Evolutionary conservation across 179 eudicot genomes (phyloP), one percentile per base, ranked within the genome.

Genomic region (Actinidia chinensis): DNA sequence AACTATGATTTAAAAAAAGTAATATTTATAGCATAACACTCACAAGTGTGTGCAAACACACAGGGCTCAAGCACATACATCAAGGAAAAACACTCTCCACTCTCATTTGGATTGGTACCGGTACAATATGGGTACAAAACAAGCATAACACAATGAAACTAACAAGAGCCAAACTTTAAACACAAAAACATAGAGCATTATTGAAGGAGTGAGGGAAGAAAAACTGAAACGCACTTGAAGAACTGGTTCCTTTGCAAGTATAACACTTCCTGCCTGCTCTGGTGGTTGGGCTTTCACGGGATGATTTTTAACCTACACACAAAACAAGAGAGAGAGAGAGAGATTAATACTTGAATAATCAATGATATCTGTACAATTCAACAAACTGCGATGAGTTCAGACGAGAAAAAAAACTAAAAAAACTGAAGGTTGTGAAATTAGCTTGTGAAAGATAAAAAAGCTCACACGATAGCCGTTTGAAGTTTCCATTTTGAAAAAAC

Each of bases 201-300:
- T 2, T 14, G 43, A 9, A 15, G 46, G 20, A 18, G 15, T 14
- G 22, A 3, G 42, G 7, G 10, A 42, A 18, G 4, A 71, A 8
- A 33, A 68, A 51, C 6, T 50, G 55, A 55, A 75, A 68, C 75
- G 61, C 76, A 95, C 99, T 91, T 89, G 93, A 82, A 96, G 84
- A 80, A 86, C 90, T 15, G 99, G 96, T 83, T 96, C 94, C 86
- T 94, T 96, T 79, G 94, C 88, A 68, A 96, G 92, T 73, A 96
- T 94, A 68, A 89, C 92, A 60, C 90, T 91, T 83, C 96, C 98
- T 59, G 98, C 79, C 80, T 82, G 95, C 79, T 92, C 99, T 6
- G 88, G 64, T 8, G 90, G 85, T 82, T 94, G 99, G 79, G 94
- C 86, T 87, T 96, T 94, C 72, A 96, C 91, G 5, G 98, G 98